These are phyloP conservation scores for Leptomonas seymouri DNA, from an alignment of 208 protist genomes.

Conservation along the genomic window DNA sequence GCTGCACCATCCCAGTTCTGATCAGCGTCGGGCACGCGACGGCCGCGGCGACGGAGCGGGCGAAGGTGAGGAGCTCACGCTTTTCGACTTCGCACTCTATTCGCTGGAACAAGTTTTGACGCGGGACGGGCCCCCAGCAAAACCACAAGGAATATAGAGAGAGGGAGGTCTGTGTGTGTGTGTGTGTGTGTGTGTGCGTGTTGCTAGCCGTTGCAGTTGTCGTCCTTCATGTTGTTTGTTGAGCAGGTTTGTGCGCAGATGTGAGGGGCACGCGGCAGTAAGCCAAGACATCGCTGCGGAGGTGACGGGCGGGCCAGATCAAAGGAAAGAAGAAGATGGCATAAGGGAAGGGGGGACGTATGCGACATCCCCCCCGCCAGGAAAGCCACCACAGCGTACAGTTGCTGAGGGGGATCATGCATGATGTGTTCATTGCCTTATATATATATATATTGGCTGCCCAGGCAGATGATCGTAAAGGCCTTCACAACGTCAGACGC, in stretches of 20 bases:
- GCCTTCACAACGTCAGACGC: too few species aligned
- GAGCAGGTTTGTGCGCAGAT: neutral
- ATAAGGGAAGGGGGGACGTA: too few species aligned
- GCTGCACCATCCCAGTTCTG: constrained; percentile 81
- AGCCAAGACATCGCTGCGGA: too few species aligned
- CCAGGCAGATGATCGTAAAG: too few species aligned
- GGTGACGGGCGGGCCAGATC: too few species aligned
- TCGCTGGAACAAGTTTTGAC: constrained; percentile 66
- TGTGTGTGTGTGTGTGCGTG: too few species aligned
- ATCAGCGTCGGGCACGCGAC: constrained; percentile 75
- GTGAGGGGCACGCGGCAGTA: neutral
- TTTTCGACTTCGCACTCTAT: constrained; percentile 55
- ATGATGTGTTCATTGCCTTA: constrained; percentile 8
- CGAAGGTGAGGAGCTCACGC: constrained; percentile 40
- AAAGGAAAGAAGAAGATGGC: too few species aligned
- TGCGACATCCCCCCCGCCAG: too few species aligned
- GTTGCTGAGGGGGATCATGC: neutral
- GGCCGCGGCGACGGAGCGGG: constrained; percentile 17
- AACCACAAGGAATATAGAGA: neutral
- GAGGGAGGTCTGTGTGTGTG: neutral
- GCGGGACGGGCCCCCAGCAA: neutral
- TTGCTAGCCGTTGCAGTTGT: too few species aligned
- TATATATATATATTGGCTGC: too few species aligned
- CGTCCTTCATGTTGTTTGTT: too few species aligned
- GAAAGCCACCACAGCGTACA: too few species aligned